Evolutionary conservation across 2,329 filamentous ascomycete genomes (phyloP).

Genomic region (Xylariomycetidae sp.): DNA sequence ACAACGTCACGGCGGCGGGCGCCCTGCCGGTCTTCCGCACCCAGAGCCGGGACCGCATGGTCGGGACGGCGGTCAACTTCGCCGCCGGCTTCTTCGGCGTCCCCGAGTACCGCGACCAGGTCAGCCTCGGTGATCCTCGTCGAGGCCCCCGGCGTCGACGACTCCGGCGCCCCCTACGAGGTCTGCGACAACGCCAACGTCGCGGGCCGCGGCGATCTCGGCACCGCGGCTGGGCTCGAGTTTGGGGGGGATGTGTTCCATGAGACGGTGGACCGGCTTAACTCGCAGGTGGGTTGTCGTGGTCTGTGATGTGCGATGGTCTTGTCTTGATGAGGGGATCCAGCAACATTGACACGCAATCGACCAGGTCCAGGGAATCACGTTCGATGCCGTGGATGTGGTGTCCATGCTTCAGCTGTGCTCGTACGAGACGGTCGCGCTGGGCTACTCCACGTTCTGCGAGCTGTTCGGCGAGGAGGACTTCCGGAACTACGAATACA

Average conservation of each 20-base stretch:
- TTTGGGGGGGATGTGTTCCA: conserved; percentile 25
- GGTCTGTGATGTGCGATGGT: too few relatives aligned
- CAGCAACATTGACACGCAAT: too few relatives aligned
- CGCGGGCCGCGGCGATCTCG: conserved; percentile 17
- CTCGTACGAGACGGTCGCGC: conserved; percentile 28
- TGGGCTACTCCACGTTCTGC: conserved; percentile 38
- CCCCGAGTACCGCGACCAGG: conserved; percentile 26
- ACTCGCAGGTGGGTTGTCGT: conserved; percentile 16
- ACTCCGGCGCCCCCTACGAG: conserved; percentile 25
- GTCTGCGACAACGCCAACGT: conserved; percentile 22
- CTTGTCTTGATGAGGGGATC: too few relatives aligned
- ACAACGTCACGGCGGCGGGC: conserved; percentile 34
- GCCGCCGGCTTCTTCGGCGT: conserved; percentile 29
- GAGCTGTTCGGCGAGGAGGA: conserved; percentile 34
- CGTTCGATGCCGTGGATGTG: conserved; percentile 28
- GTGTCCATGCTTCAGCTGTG: conserved; percentile 34
- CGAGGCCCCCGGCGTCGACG: conserved; percentile 23
- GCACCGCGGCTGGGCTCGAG: conserved; percentile 13
- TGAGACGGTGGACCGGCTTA: conserved; percentile 22
- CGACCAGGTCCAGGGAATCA: too few relatives aligned
- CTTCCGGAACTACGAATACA: conserved; percentile 38
- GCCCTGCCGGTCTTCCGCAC: conserved; percentile 32
- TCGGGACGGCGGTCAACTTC: conserved; percentile 27
- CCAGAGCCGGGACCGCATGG: conserved; percentile 27
- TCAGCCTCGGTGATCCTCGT: conserved; percentile 29